These are phyloP conservation scores for Aspergillus fumigatus DNA, from an alignment of 2,329 filamentous ascomycete genomes.

Conservation along the genomic window DNA sequence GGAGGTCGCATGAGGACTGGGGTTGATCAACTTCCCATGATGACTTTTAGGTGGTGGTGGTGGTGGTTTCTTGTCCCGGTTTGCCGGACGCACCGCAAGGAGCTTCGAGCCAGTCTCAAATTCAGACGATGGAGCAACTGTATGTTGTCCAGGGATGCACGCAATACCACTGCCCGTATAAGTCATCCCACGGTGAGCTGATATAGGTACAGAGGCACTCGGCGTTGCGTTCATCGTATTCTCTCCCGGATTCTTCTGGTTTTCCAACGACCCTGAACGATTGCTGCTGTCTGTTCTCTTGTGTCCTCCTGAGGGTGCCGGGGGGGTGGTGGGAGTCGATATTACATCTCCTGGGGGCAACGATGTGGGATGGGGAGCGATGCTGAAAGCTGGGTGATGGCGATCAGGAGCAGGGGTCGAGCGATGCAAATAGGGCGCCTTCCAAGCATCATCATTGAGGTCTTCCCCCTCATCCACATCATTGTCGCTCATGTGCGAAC, in stretches of 20 bases:
- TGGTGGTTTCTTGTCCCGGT: slow-evolving; percentile 62
- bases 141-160: slow-evolving; percentile 46
- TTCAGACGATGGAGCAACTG: slow-evolving; percentile 43
- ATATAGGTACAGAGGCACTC: slow-evolving; percentile 5
- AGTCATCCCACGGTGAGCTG: slow-evolving; percentile 8
- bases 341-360: slow-evolving; percentile 8
- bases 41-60: slow-evolving; percentile 64
- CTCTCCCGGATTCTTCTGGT: not conserved
- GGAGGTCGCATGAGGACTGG: slow-evolving; percentile 25
- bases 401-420: slow-evolving; percentile 4
- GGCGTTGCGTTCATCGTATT: slow-evolving; percentile 1
- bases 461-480: slow-evolving; percentile 9
- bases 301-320: slow-evolving; percentile 16
- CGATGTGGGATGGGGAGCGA: slow-evolving; percentile 10
- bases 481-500: slow-evolving; percentile 23
- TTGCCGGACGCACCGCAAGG: slow-evolving; percentile 23
- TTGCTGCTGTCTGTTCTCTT: not conserved
- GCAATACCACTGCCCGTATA: slow-evolving; percentile 44
- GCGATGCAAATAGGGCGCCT: not conserved
- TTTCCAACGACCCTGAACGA: not conserved
- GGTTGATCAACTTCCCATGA: slow-evolving; percentile 69
- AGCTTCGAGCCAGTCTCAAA: slow-evolving; percentile 46
- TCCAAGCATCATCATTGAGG: not conserved
- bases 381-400: slow-evolving; percentile 4
- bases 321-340: not conserved